Evolutionary conservation across 106 monocot species (phyloP).

Genomic region (Dactylorhiza incarnata): DNA sequence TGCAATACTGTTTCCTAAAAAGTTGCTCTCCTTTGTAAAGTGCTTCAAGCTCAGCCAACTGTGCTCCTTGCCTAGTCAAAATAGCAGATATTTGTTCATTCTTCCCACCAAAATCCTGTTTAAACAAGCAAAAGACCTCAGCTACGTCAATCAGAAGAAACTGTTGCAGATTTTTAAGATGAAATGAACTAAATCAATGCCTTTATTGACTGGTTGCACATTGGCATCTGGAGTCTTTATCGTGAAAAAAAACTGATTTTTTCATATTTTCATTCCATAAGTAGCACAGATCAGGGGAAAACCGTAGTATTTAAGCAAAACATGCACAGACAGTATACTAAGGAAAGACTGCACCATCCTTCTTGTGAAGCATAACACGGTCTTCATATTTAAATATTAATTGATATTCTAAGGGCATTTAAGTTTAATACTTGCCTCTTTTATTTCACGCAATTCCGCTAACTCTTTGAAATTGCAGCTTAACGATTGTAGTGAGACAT

Average conservation of each 20-base stretch:
- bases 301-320: not conserved
- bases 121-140: not conserved
- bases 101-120: slow-evolving; percentile 85
- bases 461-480: slow-evolving; percentile 67
- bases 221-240: not conserved
- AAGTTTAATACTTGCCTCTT: slow-evolving; percentile 39
- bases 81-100: slow-evolving; percentile 87
- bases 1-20: slow-evolving; percentile 82
- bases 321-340: not conserved
- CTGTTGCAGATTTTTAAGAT: not conserved
- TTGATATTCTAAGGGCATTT: not conserved
- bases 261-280: not conserved
- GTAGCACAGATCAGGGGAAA: not conserved
- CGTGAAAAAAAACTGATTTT: not conserved
- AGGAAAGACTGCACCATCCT: not conserved
- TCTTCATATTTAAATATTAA: not conserved
- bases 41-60: slow-evolving; percentile 67
- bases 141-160: not conserved
- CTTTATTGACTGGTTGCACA: not conserved
- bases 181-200: not conserved
- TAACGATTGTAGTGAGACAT: slow-evolving; percentile 44
- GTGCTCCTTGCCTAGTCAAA: slow-evolving; percentile 78
- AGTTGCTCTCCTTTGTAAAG: slow-evolving; percentile 92
- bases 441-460: slow-evolving; percentile 85
- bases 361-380: not conserved